Evolutionary conservation across 805 yeast species (phyloP), one percentile per base, ranked within the genome.

Genomic region (Cyberlindnera euphorbiae): DNA sequence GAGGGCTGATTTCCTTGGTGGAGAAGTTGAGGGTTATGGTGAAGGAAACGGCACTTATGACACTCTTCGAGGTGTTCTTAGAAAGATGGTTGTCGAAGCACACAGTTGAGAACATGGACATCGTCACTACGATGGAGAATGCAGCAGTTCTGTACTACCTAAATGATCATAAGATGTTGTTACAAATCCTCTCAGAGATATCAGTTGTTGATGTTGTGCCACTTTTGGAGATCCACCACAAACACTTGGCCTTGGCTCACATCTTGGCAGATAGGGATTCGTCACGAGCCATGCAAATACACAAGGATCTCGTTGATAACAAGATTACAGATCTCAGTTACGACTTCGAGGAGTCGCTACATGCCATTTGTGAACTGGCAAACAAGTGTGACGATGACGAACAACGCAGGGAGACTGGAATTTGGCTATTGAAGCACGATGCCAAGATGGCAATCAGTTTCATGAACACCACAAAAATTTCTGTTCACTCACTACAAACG

Each of bases 21-120:
- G 29, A 44, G 14, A 21, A 33, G 8, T 12, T 52, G 14, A 44
- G 41, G 24, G 17, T 31, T 5, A 19, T 18, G 15, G 37, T 43
- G 13, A 47, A 45, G 25, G 48, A 45, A n/a, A 46, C 52, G 4
- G 48, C 45, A n/a, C 30, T 46, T 9, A 7, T 23, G 27, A 37
- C 32, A 10, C 49, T 52, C 26, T 50, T 52, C 15, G 36, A 35
- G 12, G 29, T 42, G 13, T 47, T 53, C 23, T 26, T 53, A 24
- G 49, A 47, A 18, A 35, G 42, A 29, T 53, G 58, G 58, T 26
- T 50, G 2, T 13, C 35, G 2, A 52, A 47, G 22, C 17, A 33
- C n/a, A 32, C 38, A 2, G 35, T 28, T 12, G 48, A 48, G 23
- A 34, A 45, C 19, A 23, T 27, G 12, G 49, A 50, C 17, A 38